phyloP scores from a whole-genome alignment of 2,329 filamentous ascomycete species.

The Sporothrix schenckii region DNA sequence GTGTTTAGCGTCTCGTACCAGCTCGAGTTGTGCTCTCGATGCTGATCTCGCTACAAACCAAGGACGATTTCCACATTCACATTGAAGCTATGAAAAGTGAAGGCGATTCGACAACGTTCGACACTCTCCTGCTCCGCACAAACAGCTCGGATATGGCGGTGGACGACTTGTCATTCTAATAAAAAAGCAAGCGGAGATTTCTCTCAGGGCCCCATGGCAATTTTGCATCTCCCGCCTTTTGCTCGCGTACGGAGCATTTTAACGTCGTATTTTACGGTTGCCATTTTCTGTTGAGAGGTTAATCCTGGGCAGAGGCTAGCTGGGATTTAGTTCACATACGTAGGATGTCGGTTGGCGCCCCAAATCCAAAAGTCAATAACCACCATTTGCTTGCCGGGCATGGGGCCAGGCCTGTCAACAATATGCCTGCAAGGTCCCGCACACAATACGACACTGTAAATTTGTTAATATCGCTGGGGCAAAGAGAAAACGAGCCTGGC shows the following conservation, averaged over 20 bases:
- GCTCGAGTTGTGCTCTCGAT: too few species aligned
- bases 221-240: background rate
- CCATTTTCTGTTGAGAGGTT: background rate
- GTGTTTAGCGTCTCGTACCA: background rate
- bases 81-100: too few species aligned
- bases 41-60: too few species aligned
- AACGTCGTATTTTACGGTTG: background rate
- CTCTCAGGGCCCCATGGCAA: background rate
- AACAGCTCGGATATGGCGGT: too few species aligned
- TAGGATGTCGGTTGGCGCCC: background rate
- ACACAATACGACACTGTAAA: too few species aligned
- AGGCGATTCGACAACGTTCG: too few species aligned
- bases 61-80: too few species aligned
- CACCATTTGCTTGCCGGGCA: background rate
- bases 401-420: background rate
- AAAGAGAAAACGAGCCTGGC: background rate
- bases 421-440: too few species aligned
- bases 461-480: background rate
- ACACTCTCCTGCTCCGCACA: too few species aligned
- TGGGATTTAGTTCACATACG: background rate
- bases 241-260: background rate
- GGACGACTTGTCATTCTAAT: too few species aligned
- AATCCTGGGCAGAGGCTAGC: constrained; percentile 9
- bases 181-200: too few species aligned
- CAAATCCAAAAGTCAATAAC: background rate